Evolutionary conservation across 2,329 filamentous ascomycete genomes (phyloP).

Genomic region (Leptoxyphium fumago): DNA sequence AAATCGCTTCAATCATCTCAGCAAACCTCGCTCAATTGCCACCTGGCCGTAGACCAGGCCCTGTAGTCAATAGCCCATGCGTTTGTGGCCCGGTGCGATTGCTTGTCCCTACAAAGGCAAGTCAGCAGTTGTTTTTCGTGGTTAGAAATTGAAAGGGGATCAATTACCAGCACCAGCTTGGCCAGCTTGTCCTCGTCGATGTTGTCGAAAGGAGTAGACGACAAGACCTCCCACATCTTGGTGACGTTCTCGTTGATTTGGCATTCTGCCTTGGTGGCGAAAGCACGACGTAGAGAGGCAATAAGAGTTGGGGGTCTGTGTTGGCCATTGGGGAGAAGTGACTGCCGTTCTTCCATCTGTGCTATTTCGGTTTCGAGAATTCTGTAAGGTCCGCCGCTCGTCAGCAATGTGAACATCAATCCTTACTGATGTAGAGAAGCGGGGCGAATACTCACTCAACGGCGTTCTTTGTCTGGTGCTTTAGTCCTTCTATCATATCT

Average conservation of each 20-base stretch:
- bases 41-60: neutral
- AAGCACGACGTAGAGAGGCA: conserved; percentile 13
- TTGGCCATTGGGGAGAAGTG: conserved; percentile 7
- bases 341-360: conserved; percentile 13
- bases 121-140: too few relatives aligned
- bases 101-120: neutral
- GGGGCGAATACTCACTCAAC: conserved; percentile 8
- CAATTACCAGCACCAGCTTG: conserved; percentile 3
- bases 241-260: conserved; percentile 9
- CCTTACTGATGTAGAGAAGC: neutral
- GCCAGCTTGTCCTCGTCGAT: conserved; percentile 12
- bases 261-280: conserved; percentile 11
- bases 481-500: neutral
- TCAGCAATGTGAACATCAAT: neutral
- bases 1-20: neutral
- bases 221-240: conserved; percentile 19
- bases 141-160: neutral
- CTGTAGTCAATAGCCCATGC: neutral
- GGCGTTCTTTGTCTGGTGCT: conserved; percentile 2
- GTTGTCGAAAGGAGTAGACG: conserved; percentile 12
- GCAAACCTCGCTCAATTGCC: neutral
- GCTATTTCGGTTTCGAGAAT: conserved; percentile 12
- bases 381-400: conserved; percentile 4
- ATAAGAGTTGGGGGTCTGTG: conserved; percentile 15
- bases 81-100: neutral